Conservation (phyloP, 257 asterid species). For the Nicotiana tomentosiformis region DNA sequence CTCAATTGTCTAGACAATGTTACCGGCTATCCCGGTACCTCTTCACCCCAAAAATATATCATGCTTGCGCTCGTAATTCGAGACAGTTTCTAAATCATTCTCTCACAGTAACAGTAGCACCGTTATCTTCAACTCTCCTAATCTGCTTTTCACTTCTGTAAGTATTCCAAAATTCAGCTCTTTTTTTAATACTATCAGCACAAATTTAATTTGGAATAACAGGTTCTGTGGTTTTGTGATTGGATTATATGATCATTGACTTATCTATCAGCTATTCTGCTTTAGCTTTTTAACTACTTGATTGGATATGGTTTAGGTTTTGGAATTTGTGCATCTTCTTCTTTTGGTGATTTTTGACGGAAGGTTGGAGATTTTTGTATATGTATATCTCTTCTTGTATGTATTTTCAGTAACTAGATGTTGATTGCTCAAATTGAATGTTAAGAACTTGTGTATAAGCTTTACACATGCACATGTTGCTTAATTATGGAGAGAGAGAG, state of each 20-base stretch:
- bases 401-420: not conserved
- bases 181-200: not conserved
- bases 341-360: not conserved
- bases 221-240: not conserved
- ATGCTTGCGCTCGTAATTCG: not conserved
- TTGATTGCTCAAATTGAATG: not conserved
- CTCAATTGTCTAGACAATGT: not conserved
- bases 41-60: not conserved
- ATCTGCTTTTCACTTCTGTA: not conserved
- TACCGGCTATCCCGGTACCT: slow-evolving; percentile 14
- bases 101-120: not conserved
- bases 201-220: no score
- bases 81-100: not conserved
- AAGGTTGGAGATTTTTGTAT: not conserved
- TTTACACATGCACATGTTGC: not conserved
- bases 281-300: not conserved
- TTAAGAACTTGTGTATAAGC: not conserved
- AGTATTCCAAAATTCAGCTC: not conserved
- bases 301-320: not conserved
- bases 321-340: not conserved
- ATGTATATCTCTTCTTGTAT: not conserved
- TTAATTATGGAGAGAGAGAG: no score
- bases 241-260: not conserved
- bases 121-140: not conserved
- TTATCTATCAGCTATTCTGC: not conserved